Evolutionary conservation across 2,329 filamentous ascomycete species (phyloP).

Genomic region (Botryotinia convoluta): DNA sequence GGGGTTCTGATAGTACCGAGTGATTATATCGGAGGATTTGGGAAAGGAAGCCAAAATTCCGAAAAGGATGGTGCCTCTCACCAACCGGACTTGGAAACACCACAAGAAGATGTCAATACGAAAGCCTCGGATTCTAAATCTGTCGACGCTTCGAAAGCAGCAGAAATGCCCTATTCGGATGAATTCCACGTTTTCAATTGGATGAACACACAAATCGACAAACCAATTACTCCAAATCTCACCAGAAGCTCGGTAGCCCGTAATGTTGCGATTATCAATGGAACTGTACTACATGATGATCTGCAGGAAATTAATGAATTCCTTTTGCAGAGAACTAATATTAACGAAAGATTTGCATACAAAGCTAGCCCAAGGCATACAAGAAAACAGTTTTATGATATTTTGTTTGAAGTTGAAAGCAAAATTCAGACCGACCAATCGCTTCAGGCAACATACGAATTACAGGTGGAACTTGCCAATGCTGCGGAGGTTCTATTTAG

Average conservation of each 20-base stretch:
- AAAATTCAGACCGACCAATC: conserved; percentile 24
- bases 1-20: neutral
- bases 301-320: conserved; percentile 7
- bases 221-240: neutral
- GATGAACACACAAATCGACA: conserved; percentile 1
- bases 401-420: conserved; percentile 20
- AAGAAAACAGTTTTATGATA: neutral
- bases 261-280: neutral
- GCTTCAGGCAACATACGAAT: conserved; percentile 27
- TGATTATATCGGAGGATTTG: neutral
- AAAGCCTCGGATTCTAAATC: neutral
- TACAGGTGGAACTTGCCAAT: conserved; percentile 43
- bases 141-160: neutral
- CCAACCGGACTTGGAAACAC: neutral
- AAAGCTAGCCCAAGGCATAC: neutral
- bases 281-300: conserved; percentile 2
- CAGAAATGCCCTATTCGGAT: neutral
- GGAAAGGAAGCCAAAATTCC: neutral
- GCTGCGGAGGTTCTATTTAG: conserved; percentile 42
- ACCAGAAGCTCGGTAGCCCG: neutral
- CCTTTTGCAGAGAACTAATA: neutral
- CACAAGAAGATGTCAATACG: neutral
- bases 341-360: neutral
- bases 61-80: neutral
- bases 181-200: neutral